Evolutionary conservation across 352 stramenopile genomes (phyloP), one percentile per base, ranked within the genome.

Genomic region (Pythium plurisporium): DNA sequence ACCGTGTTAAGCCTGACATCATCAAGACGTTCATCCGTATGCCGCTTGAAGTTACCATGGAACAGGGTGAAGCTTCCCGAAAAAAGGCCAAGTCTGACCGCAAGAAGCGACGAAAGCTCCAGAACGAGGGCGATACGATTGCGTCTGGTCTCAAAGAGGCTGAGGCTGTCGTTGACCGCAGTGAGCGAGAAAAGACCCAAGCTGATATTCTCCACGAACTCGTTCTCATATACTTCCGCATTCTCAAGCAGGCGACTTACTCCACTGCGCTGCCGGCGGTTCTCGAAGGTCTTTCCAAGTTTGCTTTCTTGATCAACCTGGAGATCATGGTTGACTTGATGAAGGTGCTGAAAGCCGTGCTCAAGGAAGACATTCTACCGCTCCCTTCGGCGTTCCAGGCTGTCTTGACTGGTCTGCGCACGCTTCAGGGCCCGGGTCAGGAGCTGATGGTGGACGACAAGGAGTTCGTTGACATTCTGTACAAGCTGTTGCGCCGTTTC

Each of bases 231-330:
- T 99, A 98, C 75, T 98, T 99, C 72, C 90, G 94, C 20, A 96
- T 99, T 52, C 74, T 99, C 27, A 99, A 98, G 67, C 82, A 92
- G 55, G 76, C 83, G 17, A 90, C 88, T 22, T 86, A 89, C 62
- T 94, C 87, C 31, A 74, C 83, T n/a, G 74, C 97, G 17, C 61
- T 99, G 50, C 93, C 94, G 1, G 86, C 88, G 1, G 92, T 97
- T 48, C 79, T 99, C 19, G 82, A 91, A 57, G 96, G 96, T 2
- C 77, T 99, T 38, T 82, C 89, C 37, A 98, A 98, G 63, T 98
- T 96, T 78, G 94, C 92, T 15, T 97, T 98, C 78, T 59, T 99
- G 10, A 98, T 99, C 57, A 98, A 99, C 65, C 76, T 99, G n/a
- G 95, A 99, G 70, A 98, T 97, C 33, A 96, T 99, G 73, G 89